Evolutionary conservation across 805 yeast species (phyloP).

Genomic region (Candida ipomoeae): DNA sequence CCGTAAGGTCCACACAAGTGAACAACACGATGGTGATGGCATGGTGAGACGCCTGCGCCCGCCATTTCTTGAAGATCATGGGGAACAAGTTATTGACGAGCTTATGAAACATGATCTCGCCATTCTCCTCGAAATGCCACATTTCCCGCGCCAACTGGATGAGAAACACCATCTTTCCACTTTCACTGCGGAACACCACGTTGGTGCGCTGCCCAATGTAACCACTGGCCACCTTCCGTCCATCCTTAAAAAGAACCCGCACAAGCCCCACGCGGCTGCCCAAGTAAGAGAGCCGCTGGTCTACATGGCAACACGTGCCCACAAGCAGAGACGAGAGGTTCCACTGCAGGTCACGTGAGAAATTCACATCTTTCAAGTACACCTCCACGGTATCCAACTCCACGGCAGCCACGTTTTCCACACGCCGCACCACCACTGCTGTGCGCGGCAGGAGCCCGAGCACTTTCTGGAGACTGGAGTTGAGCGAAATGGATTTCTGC

Average conservation of each 20-base stretch:
- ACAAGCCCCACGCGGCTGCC: slow-evolving; percentile 60
- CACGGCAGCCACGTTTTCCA: slow-evolving; percentile 42
- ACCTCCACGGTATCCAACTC: slow-evolving; percentile 82
- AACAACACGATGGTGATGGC: slow-evolving; percentile 84
- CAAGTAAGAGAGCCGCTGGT: slow-evolving; percentile 61
- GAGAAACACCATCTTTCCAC: slow-evolving; percentile 76
- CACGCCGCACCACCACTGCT: slow-evolving; percentile 51
- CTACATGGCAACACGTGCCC: slow-evolving; percentile 60
- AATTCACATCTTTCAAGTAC: slow-evolving; percentile 69
- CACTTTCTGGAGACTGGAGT: slow-evolving; percentile 53
- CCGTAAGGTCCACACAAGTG: slow-evolving; percentile 67
- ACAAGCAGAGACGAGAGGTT: slow-evolving; percentile 58
- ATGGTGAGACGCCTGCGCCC: slow-evolving; percentile 83
- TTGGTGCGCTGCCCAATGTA: slow-evolving; percentile 72
- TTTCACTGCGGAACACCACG: slow-evolving; percentile 84
- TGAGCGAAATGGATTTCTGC: slow-evolving; percentile 45
- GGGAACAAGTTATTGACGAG: slow-evolving; percentile 92
- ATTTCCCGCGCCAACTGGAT: slow-evolving; percentile 90
- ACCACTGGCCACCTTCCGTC: slow-evolving; percentile 68
- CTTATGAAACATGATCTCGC: slow-evolving; percentile 90
- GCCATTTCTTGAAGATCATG: slow-evolving; percentile 82
- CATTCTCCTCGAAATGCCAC: slow-evolving; percentile 98
- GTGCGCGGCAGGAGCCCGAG: slow-evolving; percentile 67
- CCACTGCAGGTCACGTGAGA: slow-evolving; percentile 95
- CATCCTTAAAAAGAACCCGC: slow-evolving; percentile 60